Evolutionary conservation across 164 flowering plant species (phyloP), one percentile per base, ranked within the genome.

Genomic region (Litsea cubeba): DNA sequence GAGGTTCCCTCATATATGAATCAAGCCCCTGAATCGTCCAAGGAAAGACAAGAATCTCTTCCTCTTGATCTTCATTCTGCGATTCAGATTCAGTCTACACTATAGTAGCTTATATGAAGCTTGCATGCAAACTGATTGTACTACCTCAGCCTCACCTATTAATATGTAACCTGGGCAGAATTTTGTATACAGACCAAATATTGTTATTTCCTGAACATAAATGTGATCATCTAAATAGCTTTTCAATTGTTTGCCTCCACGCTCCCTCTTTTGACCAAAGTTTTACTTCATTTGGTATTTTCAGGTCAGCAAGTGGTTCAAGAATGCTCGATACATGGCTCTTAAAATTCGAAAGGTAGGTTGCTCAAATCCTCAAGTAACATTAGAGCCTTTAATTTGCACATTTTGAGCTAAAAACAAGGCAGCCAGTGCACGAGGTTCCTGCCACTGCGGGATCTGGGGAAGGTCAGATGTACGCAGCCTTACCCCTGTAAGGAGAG

Each of bases 261-360:
- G 1, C 60, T 54, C 60, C 17, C 60, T 40, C 1, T 54, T 17
- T 54, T 15, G 60, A 54, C n/a, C 60, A 54, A 54, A 17, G 60
- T 7, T 14, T 54, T 54, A 54, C 60, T 54, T 14, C n/a, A 54
- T 50, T 70, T 66, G 32, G 14, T 66, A 68, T 71, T 82, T 82
- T 71, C 89, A 94, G 98, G 92, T 94, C 17, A 90, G 84, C 84
- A 91, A 94, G 81, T 94, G 98, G 98, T 94, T 94, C 89, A 94
- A 92, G 82, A 94, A 94, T 79, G 88, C 98, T 23, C 93, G 98
- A 23, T 94, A 92, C 70, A 67, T 83, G 35, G 91, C 97, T 17
- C 87, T 92, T 50, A 92, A 84, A 83, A 78, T 82, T 46, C 85
- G 92, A 83, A 94, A 90, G 96, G 98, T 91, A 73, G 85, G 83